Evolutionary conservation across 2,329 filamentous ascomycete species (phyloP).

Genomic region (Hypomyces perniciosus): DNA sequence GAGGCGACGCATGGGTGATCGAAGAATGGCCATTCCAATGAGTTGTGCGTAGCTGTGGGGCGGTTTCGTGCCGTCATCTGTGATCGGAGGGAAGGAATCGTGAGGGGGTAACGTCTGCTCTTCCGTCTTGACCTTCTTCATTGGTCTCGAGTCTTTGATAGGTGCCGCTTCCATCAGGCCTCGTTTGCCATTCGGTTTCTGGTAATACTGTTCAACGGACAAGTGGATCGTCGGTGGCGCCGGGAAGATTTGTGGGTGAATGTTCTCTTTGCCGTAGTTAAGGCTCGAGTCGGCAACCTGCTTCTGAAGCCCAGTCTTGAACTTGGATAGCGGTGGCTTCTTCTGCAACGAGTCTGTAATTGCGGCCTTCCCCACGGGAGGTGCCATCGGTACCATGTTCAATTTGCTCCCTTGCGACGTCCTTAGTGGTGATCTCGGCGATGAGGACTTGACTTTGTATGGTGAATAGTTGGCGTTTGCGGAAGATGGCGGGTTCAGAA

Average conservation of each 20-base stretch:
- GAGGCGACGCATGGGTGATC: conserved; percentile 73
- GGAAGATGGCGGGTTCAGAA: conserved; percentile 57
- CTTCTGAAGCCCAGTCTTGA: conserved; percentile 52
- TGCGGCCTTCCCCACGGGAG: conserved; percentile 49
- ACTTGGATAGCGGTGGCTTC: conserved; percentile 55
- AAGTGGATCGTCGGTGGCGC: conserved; percentile 42
- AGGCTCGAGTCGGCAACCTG: conserved; percentile 38
- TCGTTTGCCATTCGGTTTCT: conserved; percentile 52
- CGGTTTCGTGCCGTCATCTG: conserved; percentile 85
- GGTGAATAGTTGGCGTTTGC: conserved; percentile 58
- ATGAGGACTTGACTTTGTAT: conserved; percentile 58
- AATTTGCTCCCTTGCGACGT: conserved; percentile 51
- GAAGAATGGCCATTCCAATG: conserved; percentile 94
- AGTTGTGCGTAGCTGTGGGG: conserved; percentile 89
- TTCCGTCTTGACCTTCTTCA: conserved; percentile 64
- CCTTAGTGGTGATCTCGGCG: conserved; percentile 54
- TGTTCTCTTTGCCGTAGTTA: conserved; percentile 51
- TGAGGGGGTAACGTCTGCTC: conserved; percentile 57
- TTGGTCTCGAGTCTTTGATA: conserved; percentile 59
- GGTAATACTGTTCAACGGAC: conserved; percentile 47
- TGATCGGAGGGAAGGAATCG: conserved; percentile 72
- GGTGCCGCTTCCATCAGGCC: conserved; percentile 66
- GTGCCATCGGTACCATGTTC: conserved; percentile 61
- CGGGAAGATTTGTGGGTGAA: conserved; percentile 45
- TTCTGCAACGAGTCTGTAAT: conserved; percentile 65